phyloP scores from a whole-genome alignment of 805 yeast genomes.

The Candida nitratophila region DNA sequence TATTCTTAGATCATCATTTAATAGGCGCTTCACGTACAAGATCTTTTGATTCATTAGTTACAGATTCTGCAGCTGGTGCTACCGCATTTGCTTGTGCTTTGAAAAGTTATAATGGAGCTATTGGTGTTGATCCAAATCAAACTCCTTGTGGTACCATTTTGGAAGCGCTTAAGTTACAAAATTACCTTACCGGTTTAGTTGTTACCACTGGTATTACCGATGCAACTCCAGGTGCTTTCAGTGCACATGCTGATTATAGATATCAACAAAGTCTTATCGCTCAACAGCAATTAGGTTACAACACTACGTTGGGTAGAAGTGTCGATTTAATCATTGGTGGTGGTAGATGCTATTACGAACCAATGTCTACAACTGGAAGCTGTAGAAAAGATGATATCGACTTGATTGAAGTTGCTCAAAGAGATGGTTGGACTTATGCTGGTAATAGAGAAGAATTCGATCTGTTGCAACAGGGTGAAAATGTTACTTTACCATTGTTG shows the following conservation, averaged over 20 bases:
- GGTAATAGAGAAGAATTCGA: slow-evolving; percentile 57
- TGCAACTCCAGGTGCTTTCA: slow-evolving; percentile 91
- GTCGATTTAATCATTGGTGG: slow-evolving; percentile 90
- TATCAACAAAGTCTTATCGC: slow-evolving; percentile 82
- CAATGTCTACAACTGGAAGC: slow-evolving; percentile 43
- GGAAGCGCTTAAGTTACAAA: slow-evolving; percentile 79
- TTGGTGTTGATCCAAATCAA: slow-evolving; percentile 67
- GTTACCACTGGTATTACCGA: slow-evolving; percentile 91
- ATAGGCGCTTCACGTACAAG: slow-evolving; percentile 84
- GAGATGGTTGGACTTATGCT: slow-evolving; percentile 58
- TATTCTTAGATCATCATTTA: slow-evolving; percentile 59
- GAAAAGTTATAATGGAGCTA: slow-evolving; percentile 85
- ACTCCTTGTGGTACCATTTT: slow-evolving; percentile 83
- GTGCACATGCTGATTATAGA: slow-evolving; percentile 71
- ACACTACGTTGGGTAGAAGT: slow-evolving; percentile 62
- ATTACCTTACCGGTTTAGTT: slow-evolving; percentile 81
- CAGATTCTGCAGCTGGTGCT: slow-evolving; percentile 97
- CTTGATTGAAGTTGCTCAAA: slow-evolving; percentile 56
- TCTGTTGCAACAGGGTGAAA: slow-evolving; percentile 44
- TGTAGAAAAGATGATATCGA: slow-evolving; percentile 68
- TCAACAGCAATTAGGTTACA: slow-evolving; percentile 75
- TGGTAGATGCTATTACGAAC: slow-evolving; percentile 79
- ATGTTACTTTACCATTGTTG: slow-evolving; percentile 68
- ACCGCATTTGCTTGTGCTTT: slow-evolving; percentile 84
- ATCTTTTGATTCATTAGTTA: slow-evolving; percentile 67